phyloP scores from a whole-genome alignment of 2,329 filamentous ascomycete genomes.

The Colletotrichum shisoi region DNA sequence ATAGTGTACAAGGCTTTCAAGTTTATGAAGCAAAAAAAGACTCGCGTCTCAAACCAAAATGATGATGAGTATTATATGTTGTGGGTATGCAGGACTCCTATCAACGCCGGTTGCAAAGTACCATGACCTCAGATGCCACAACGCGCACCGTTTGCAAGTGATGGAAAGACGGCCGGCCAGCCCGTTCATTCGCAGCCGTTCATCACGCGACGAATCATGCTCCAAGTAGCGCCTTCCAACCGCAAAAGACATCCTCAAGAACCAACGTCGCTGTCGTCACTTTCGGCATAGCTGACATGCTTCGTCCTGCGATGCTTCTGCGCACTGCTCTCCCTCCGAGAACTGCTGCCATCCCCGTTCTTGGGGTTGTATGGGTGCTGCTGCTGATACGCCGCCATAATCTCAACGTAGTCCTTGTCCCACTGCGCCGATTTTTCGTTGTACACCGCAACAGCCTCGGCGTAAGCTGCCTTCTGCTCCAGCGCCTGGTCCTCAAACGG shows the following conservation, averaged over 20 bases:
- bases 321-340: slow-evolving; percentile 28
- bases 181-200: background rate
- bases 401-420: slow-evolving; percentile 71
- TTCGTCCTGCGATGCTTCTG: slow-evolving; percentile 50
- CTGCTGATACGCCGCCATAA: slow-evolving; percentile 61
- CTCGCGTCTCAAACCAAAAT: background rate
- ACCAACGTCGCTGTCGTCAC: slow-evolving; percentile 45
- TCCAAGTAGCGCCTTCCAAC: too few species aligned
- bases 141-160: slow-evolving; percentile 9
- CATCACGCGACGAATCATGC: background rate
- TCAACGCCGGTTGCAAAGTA: slow-evolving; percentile 25
- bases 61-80: slow-evolving; percentile 4
- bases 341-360: slow-evolving; percentile 39
- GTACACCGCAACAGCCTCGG: slow-evolving; percentile 64
- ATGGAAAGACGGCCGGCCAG: slow-evolving; percentile 7
- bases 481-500: slow-evolving; percentile 81
- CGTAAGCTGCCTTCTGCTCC: slow-evolving; percentile 72
- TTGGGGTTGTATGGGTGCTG: slow-evolving; percentile 58
- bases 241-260: slow-evolving; percentile 23
- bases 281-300: slow-evolving; percentile 51
- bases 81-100: slow-evolving; percentile 32
- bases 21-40: background rate
- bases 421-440: slow-evolving; percentile 71
- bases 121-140: slow-evolving; percentile 6
- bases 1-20: slow-evolving; percentile 15